Percentiles rank a stretch among this genome's conserved stretches.
Conservation (phyloP, 768 basidiomycete species). For the Panaeolus cyanescens region DNA sequence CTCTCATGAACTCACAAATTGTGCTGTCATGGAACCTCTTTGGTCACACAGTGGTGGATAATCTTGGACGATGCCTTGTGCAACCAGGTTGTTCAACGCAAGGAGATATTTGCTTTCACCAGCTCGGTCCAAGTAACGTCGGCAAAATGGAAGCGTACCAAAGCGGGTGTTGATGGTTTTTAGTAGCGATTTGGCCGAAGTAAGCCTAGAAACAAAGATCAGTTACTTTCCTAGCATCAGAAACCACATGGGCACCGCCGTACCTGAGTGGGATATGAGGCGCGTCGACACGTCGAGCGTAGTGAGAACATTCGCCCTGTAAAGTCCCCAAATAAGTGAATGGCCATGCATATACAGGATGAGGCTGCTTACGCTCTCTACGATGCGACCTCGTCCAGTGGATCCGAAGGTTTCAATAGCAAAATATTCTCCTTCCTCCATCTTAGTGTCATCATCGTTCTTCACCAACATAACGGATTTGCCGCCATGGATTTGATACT, state of each 20-base stretch:
- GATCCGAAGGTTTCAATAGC: slow-evolving; percentile 99
- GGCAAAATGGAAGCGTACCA: slow-evolving; percentile 93
- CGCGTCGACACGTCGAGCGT: slow-evolving; percentile 72
- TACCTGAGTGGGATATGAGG: slow-evolving; percentile 78
- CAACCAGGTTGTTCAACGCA: slow-evolving; percentile 89
- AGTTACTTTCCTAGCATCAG: not conserved
- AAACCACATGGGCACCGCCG: slow-evolving; percentile 19
- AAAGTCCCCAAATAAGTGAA: slow-evolving; percentile 4
- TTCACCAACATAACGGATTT: slow-evolving; percentile 92
- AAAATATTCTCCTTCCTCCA: slow-evolving; percentile 99
- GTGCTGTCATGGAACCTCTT: slow-evolving; percentile 89
- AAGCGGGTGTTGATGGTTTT: slow-evolving; percentile 91
- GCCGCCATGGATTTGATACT: slow-evolving; percentile 90
- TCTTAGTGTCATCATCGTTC: slow-evolving; percentile 88
- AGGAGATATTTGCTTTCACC: slow-evolving; percentile 94
- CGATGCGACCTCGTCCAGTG: slow-evolving; percentile 88
- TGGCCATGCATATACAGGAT: not conserved
- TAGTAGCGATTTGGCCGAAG: slow-evolving; percentile 82
- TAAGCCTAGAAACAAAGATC: slow-evolving; percentile 50
- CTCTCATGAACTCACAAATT: slow-evolving; percentile 60
- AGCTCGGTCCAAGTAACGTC: slow-evolving; percentile 89
- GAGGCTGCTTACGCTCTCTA: slow-evolving; percentile 63
- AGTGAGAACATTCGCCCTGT: slow-evolving; percentile 93
- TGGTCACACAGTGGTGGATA: slow-evolving; percentile 93
- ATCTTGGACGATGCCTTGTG: slow-evolving; percentile 84